phyloP scores from a whole-genome alignment of 768 basidiomycete genomes.

The Suillus paluster region DNA sequence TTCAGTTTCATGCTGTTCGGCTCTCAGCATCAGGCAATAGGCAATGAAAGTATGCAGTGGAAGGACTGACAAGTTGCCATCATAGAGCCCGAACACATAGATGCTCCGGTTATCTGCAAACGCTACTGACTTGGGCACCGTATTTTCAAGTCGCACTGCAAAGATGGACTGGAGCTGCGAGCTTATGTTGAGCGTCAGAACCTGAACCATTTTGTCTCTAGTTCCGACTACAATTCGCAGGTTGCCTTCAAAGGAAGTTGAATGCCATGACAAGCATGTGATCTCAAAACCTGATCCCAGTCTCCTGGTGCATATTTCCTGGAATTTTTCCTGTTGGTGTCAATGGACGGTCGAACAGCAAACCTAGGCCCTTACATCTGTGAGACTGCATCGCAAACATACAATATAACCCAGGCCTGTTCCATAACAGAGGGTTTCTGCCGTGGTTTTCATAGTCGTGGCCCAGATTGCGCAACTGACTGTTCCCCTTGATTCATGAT shows the following conservation, averaged over 20 bases:
- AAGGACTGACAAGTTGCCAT: constrained; percentile 16
- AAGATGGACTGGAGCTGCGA: constrained; percentile 11
- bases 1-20: constrained; percentile 14
- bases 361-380: constrained; percentile 12
- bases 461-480: constrained; percentile 12
- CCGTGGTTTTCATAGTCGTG: neutral
- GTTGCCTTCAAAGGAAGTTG: neutral
- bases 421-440: constrained; percentile 15
- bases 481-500: neutral
- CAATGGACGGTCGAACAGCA: neutral
- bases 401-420: constrained; percentile 11
- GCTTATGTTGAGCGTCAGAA: constrained; percentile 8
- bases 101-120: neutral
- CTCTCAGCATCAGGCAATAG: neutral
- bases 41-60: neutral
- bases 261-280: constrained; percentile 12
- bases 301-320: constrained; percentile 14
- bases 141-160: constrained; percentile 8
- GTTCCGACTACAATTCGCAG: constrained; percentile 9
- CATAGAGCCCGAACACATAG: constrained; percentile 14
- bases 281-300: constrained; percentile 16
- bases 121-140: constrained; percentile 4
- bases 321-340: constrained; percentile 11
- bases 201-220: constrained; percentile 5
- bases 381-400: constrained; percentile 7